Conservation (phyloP, 2,329 filamentous ascomycete genomes). For the Metarhizium rileyi region DNA sequence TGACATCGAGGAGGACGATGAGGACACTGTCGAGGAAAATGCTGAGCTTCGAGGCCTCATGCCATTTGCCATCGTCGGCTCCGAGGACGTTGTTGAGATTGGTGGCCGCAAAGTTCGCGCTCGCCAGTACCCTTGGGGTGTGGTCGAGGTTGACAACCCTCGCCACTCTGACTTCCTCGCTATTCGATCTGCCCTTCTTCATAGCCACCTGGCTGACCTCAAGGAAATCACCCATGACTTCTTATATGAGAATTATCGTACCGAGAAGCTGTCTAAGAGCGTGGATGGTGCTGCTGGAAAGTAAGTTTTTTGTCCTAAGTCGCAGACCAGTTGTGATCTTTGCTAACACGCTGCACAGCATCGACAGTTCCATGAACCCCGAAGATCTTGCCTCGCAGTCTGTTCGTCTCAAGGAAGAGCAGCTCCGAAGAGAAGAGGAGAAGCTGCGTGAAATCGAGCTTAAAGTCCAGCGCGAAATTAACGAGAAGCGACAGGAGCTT, state of each 20-base stretch:
- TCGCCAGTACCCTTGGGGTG: slow-evolving; percentile 97
- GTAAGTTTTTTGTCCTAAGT: slow-evolving; percentile 48
- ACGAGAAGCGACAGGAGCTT: slow-evolving; percentile 98
- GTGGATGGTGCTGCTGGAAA: slow-evolving; percentile 81
- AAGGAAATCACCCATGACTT: slow-evolving; percentile 99
- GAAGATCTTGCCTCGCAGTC: slow-evolving; percentile 95
- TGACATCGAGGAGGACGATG: slow-evolving; percentile 98
- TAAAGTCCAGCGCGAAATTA: slow-evolving; percentile 99
- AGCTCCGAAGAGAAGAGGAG: slow-evolving; percentile 97
- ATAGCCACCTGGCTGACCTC: slow-evolving; percentile 94
- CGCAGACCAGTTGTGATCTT: background rate
- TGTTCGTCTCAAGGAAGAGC: slow-evolving; percentile 98
- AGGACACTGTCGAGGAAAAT: slow-evolving; percentile 98
- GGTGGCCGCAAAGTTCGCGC: slow-evolving; percentile 86
- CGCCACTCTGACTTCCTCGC: slow-evolving; percentile 98
- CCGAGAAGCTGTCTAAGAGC: slow-evolving; percentile 99
- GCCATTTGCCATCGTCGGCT: slow-evolving; percentile 98
- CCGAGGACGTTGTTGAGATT: slow-evolving; percentile 90
- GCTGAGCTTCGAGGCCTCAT: slow-evolving; percentile 94
- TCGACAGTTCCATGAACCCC: slow-evolving; percentile 80
- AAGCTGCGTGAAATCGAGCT: slow-evolving; percentile 98
- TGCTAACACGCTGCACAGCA: slow-evolving; percentile 36
- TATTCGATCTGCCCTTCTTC: slow-evolving; percentile 89
- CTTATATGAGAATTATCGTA: slow-evolving; percentile 99
- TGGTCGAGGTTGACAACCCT: slow-evolving; percentile 98